These are phyloP conservation scores for Magnusiomyces fungicola DNA, from an alignment of 1,139 yeast genomes.

Conservation along the genomic window DNA sequence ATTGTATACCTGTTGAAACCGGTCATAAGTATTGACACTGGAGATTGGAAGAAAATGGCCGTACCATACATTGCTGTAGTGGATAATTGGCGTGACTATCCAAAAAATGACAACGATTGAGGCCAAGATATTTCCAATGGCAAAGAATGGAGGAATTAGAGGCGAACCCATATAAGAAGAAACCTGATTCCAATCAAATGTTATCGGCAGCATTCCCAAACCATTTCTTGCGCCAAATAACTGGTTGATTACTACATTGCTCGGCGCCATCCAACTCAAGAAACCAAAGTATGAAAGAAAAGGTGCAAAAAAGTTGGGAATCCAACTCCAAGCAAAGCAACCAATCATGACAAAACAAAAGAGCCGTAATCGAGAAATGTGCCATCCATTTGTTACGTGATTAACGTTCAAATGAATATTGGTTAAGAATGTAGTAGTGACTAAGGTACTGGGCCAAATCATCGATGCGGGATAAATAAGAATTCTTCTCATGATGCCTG, in stretches of 20 bases:
- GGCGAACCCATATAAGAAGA: slow-evolving; percentile 58
- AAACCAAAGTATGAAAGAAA: slow-evolving; percentile 47
- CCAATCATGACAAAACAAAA: slow-evolving; percentile 37
- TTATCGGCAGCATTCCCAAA: slow-evolving; percentile 53
- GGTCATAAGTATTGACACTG: slow-evolving; percentile 39
- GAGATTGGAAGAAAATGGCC: slow-evolving; percentile 47
- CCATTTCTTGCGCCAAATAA: slow-evolving; percentile 55
- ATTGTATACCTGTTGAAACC: slow-evolving; percentile 40
- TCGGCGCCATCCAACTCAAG: slow-evolving; percentile 50
- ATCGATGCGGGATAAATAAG: slow-evolving; percentile 56
- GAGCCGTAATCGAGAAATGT: slow-evolving; percentile 42
- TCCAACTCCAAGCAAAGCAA: slow-evolving; percentile 47
- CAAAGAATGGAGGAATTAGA: slow-evolving; percentile 57
- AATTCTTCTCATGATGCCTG: slow-evolving; percentile 51
- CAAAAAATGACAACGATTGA: slow-evolving; percentile 42
- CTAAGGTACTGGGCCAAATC: slow-evolving; percentile 55
- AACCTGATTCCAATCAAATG: slow-evolving; percentile 52
- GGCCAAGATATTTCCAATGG: slow-evolving; percentile 44
- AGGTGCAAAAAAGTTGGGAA: slow-evolving; percentile 48
- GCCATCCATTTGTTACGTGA: slow-evolving; percentile 52
- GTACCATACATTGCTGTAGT: slow-evolving; percentile 46
- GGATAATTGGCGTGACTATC: slow-evolving; percentile 42
- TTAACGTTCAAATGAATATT: slow-evolving; percentile 56
- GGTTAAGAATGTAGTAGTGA: slow-evolving; percentile 45
- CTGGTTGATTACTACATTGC: slow-evolving; percentile 50